These are phyloP conservation scores for Schoenoplectus triqueter DNA, from an alignment of 202 grass and related monocot species.

Conservation along the genomic window DNA sequence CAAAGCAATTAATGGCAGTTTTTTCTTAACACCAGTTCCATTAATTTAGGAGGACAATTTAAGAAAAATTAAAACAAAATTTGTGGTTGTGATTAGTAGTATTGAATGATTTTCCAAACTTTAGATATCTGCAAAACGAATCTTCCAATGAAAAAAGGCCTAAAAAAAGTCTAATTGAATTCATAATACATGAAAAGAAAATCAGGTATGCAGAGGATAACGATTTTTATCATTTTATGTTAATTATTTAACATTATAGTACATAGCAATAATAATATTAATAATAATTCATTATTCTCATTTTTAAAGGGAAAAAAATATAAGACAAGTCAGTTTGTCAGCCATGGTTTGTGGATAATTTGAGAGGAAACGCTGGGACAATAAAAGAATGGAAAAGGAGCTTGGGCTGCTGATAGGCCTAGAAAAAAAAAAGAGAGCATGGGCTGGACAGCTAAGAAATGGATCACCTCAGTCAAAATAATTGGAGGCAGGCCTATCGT, in stretches of 20 bases:
- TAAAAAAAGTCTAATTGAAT: no score
- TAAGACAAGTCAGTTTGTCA: no score
- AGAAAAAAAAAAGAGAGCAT: neutral
- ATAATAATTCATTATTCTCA: no score
- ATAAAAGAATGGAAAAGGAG: neutral
- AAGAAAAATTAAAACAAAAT: neutral
- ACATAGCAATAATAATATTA: no score
- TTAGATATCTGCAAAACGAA: no score
- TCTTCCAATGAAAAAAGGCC: no score
- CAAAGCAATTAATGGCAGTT: neutral
- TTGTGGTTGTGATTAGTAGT: neutral
- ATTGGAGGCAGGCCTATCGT: neutral
- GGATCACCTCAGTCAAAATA: neutral
- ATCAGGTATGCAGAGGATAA: no score
- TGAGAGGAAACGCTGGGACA: neutral
- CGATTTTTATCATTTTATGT: no score
- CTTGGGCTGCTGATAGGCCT: neutral
- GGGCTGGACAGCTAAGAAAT: neutral
- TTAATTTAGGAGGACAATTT: neutral
- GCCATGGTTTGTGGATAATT: neutral
- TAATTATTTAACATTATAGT: no score
- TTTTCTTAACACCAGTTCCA: constrained; percentile 5
- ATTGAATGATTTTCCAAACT: no score
- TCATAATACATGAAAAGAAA: no score
- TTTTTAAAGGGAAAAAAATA: no score